Base-by-base conservation (phyloP, 805 yeast species). In the Ascoidea tarda region DNA sequence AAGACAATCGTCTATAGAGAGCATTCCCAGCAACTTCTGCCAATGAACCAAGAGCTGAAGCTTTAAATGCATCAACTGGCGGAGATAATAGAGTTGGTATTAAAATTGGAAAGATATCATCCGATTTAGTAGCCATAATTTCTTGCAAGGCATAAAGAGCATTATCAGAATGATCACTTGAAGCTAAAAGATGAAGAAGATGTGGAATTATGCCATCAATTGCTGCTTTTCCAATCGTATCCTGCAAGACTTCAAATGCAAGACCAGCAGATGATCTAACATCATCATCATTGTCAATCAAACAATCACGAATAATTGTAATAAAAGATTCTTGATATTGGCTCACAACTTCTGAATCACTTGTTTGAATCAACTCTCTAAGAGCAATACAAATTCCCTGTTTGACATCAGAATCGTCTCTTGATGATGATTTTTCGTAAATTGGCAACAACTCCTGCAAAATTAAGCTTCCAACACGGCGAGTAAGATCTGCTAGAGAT, bases 381-480 rank as follows among this genome's bases (percentile, higher is more conserved):
- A 89, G 72, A 6, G 99, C 99, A 65, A 91, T 81, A 73, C 99
- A 93, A 51, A 93, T 87, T 73, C 99, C 99, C 71, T 90, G 95
- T 64, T 86, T 87, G 45, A 95, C 84, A 63, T 84, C 93, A n/a
- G 86, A 71, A 60, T 85, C 93, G 52, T 76, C 68, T 33, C 77
- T 63, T n/a, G 74, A 70, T 51, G 72, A 64, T 57, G 85, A 69
- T 46, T 76, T 77, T 59, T 87, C 84, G 60, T 91, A 71, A 5
- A 95, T 84, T 47, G 99, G 99, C 55, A 93, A 71, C 56, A 93
- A 70, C 63, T 86, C 88, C 2, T 87, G 72, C 57, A 93, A 75
- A 0, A 96, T 95, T 60, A 83, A 83, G 33, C 87, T 80, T 55
- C 97, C 97, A 53, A 89, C 96, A 62, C 99, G 78, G 62, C 91